Evolutionary conservation across 2,329 filamentous ascomycete species (phyloP).

Genomic region (Botrytis medusae): DNA sequence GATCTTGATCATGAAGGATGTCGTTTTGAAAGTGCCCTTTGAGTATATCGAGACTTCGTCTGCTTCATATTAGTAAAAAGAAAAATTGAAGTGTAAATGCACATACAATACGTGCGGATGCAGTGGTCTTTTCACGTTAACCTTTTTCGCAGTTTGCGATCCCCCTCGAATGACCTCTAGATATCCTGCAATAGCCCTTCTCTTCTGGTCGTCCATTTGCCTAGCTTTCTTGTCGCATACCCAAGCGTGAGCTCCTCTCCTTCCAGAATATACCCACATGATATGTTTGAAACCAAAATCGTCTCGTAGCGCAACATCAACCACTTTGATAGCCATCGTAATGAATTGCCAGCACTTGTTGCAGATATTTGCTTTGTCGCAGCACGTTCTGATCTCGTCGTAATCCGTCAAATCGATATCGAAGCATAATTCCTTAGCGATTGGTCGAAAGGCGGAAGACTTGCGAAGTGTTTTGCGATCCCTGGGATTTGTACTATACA

Average conservation of each 20-base stretch:
- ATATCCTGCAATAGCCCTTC: constrained; percentile 83
- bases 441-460: constrained; percentile 76
- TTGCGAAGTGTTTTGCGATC: constrained; percentile 87
- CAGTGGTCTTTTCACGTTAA: constrained; percentile 79
- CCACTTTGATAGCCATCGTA: constrained; percentile 94
- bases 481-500: constrained; percentile 90
- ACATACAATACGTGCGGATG: constrained; percentile 81
- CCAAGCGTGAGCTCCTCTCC: constrained; percentile 96
- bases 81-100: not conserved
- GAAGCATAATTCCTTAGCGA: constrained; percentile 94
- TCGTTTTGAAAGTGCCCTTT: constrained; percentile 81
- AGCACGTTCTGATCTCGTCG: constrained; percentile 94
- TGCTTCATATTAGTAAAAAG: constrained; percentile 37
- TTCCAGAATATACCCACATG: constrained; percentile 97
- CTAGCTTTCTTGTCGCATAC: constrained; percentile 89
- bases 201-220: constrained; percentile 79
- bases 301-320: constrained; percentile 82
- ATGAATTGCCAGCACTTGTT: constrained; percentile 95
- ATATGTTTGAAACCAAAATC: constrained; percentile 98
- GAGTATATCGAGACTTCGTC: constrained; percentile 81
- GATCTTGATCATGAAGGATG: constrained; percentile 81
- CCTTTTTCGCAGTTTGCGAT: constrained; percentile 80
- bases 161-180: constrained; percentile 88
- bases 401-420: constrained; percentile 99
- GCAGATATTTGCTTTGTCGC: constrained; percentile 90